Conservation (phyloP, 1,284 basidiomycete genomes). For the Acaromyces ingoldii region DNA sequence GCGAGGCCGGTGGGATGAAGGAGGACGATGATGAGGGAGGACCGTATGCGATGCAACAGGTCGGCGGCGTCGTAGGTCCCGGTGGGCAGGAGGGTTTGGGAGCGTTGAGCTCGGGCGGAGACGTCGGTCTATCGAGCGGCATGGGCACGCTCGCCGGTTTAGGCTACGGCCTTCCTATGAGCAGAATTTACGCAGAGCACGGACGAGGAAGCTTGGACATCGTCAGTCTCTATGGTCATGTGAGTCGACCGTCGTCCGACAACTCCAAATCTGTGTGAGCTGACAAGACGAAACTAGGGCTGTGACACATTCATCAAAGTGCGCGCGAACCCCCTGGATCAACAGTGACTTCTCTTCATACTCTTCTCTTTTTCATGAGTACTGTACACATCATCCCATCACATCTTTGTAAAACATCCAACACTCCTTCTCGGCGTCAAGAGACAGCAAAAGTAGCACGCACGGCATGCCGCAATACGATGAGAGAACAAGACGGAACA, state of each 20-base stretch:
- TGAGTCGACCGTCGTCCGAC: too few species aligned
- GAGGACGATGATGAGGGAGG: conserved; percentile 68
- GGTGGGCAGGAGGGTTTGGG: conserved; percentile 76
- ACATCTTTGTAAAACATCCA: too few species aligned
- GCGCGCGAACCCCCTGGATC: conserved; percentile 5
- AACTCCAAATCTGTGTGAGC: too few species aligned
- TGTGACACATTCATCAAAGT: conserved; percentile 8
- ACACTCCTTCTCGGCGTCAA: too few species aligned
- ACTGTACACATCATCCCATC: too few species aligned
- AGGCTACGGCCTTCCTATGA: conserved; percentile 53
- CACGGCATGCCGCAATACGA: too few species aligned
- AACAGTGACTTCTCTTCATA: neutral
- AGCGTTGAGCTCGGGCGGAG: neutral
- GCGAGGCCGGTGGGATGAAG: conserved; percentile 55
- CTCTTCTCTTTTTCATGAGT: too few species aligned
- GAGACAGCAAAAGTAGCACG: too few species aligned
- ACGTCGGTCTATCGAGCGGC: conserved; percentile 40
- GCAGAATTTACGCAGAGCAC: conserved; percentile 10
- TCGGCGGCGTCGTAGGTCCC: conserved; percentile 57
- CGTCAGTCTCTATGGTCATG: conserved; percentile 5
- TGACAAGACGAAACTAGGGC: too few species aligned
- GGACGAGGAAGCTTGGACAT: conserved; percentile 7
- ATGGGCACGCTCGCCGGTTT: conserved; percentile 74
- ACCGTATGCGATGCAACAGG: conserved; percentile 63
- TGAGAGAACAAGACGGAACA: too few species aligned